Percentiles rank a stretch among this genome's conserved stretches.
Evolutionary conservation across 2,329 filamentous ascomycete genomes (phyloP).

Genomic region (Ophiostoma tasmaniense): DNA sequence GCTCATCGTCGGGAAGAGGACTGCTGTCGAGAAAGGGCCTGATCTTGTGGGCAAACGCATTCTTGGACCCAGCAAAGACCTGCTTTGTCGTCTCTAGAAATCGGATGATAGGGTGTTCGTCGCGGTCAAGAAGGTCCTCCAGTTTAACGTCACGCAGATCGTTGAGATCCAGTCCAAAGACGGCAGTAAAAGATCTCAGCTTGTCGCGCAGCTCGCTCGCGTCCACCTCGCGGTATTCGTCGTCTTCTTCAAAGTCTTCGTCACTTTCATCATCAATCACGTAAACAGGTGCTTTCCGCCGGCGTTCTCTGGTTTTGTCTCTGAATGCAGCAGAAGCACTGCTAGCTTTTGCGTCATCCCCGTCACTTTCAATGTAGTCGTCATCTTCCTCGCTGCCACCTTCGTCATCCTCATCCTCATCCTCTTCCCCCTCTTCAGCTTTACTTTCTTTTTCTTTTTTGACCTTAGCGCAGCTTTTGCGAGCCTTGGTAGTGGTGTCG

Average conservation of each 20-base stretch:
- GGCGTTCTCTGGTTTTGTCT: neutral
- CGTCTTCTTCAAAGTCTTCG: neutral
- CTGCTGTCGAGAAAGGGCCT: constrained; percentile 16
- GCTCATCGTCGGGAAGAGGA: neutral
- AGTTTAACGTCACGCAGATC: neutral
- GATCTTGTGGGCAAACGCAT: constrained; percentile 2
- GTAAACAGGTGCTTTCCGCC: neutral
- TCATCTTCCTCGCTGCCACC: neutral
- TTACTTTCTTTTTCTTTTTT: neutral
- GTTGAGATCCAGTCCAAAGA: neutral
- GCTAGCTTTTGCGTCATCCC: neutral
- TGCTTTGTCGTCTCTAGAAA: neutral
- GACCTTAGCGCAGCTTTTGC: neutral
- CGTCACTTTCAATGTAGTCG: neutral
- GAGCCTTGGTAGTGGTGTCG: neutral
- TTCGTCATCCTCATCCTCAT: neutral
- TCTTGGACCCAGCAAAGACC: neutral
- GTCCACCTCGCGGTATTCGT: neutral
- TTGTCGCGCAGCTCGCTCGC: neutral
- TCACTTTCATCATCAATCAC: neutral
- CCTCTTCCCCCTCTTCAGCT: neutral
- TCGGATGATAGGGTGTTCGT: neutral
- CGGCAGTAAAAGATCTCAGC: neutral
- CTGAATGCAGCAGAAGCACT: neutral
- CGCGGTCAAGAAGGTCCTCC: neutral